phyloP scores from a whole-genome alignment of 306 rosid genomes.

The Dryas drummondii region DNA sequence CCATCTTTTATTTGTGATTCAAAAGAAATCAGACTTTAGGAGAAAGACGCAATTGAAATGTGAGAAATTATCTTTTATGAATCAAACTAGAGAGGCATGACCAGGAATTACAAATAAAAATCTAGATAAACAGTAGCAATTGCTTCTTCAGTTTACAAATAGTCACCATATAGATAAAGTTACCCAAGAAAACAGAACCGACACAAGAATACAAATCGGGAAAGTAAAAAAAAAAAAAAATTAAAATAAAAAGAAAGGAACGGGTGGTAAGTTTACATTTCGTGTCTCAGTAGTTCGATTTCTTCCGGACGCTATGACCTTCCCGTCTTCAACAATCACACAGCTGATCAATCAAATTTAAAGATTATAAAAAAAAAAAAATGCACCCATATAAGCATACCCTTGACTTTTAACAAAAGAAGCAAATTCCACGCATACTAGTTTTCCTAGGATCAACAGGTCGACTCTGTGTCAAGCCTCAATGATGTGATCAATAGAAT shows the following conservation, averaged over 20 bases:
- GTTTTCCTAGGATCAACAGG: not conserved
- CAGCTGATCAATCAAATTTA: slow-evolving; percentile 50
- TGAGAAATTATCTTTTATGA: not conserved
- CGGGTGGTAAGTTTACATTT: slow-evolving; percentile 50
- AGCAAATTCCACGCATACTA: not conserved
- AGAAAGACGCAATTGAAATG: not conserved
- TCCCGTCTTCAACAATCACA: slow-evolving; percentile 75
- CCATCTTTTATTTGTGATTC: not conserved
- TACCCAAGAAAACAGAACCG: not conserved
- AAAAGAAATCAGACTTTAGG: not conserved
- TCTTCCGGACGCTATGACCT: slow-evolving; percentile 78
- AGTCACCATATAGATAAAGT: slow-evolving; percentile 2
- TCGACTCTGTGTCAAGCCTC: not conserved
- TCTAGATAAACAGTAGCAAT: not conserved
- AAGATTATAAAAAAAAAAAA: slow-evolving; percentile 16
- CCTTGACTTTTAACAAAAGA: not conserved
- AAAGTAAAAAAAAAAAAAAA: not conserved
- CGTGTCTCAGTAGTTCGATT: slow-evolving; percentile 81
- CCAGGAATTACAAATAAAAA: not conserved
- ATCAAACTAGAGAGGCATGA: not conserved
- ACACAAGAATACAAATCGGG: not conserved
- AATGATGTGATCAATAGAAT: not conserved
- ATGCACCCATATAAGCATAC: not conserved
- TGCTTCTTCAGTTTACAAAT: not conserved
- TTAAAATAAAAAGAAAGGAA: not conserved